Evolutionary conservation across 2,329 filamentous ascomycete genomes (phyloP), one percentile per base, ranked within the genome.

Genomic region (Phaeosphaeria sp.): DNA sequence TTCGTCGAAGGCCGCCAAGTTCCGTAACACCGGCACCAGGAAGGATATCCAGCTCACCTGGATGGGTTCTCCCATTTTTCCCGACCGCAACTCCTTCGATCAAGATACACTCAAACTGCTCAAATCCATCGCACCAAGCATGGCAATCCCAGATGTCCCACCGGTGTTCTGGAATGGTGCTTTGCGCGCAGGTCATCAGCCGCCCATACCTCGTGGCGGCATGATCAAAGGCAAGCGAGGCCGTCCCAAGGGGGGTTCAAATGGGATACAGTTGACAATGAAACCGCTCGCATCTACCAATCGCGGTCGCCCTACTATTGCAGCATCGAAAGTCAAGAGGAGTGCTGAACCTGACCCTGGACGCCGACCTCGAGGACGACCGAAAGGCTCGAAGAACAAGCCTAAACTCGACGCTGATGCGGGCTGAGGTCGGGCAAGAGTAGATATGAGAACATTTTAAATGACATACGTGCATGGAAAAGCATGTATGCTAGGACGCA

Each of bases 11-110:
- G 5, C 39, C 15, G 43, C 62, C 18, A 62, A 65, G 33, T 68
- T 62, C 46, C 52, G 56, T 20, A 66, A 61, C 46, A 33, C 63
- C 2, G 72, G 69, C 6, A 71, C 67, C 1, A 63, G 58, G 18
- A 73, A 69, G 46, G 75, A 78, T 46, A 71, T 78, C 11, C 72
- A 72, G 27, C 55, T 78, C 44, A 78, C 74, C 15, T 77, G 74
- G 75, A 68, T 76, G 66, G 75, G 75, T 1, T 66, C 65, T 7
- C 74, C 74, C 0, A 74, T 77, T 7, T 76, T 72, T 18, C 62
- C 72, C 0, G 66, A 69, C n/a, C 55, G 68, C n/a, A 52, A 66
- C 2, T 50, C 46, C 2, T 52, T 74, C 33, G 68, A 69, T 48
- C 52, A 60, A 20, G 65, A 70, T 30, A 76, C 72, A 2, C 47